A percentile compares a stretch with the other conserved stretches of the same genome.
phyloP scores from a whole-genome alignment of 2,329 filamentous ascomycete genomes.

The Aureobasidium sp. region DNA sequence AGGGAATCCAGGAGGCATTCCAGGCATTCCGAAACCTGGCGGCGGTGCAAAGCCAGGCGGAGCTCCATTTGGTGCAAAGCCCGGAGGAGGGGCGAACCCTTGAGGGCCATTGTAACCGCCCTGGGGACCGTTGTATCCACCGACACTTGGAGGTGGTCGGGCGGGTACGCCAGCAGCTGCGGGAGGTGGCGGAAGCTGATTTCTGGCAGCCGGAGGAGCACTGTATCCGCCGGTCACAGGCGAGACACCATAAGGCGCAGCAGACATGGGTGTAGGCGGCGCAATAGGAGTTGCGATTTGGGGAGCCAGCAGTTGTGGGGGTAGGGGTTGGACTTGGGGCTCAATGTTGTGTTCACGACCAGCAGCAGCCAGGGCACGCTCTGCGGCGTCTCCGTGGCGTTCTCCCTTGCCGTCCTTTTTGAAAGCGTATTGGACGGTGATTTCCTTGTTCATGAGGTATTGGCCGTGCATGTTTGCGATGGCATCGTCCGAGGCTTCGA shows the following conservation, averaged over 20 bases:
- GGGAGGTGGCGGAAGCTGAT: conserved; percentile 51
- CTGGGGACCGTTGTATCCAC: conserved; percentile 57
- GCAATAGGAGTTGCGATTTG: conserved; percentile 37
- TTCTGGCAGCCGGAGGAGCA: conserved; percentile 22
- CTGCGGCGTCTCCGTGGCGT: conserved; percentile 86
- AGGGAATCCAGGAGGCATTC: conserved; percentile 36
- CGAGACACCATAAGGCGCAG: conserved; percentile 20
- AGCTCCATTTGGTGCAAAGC: conserved; percentile 24
- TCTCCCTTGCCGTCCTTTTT: conserved; percentile 99
- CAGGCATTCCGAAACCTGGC: conserved; percentile 29
- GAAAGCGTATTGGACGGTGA: conserved; percentile 95
- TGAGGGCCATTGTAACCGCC: conserved; percentile 38
- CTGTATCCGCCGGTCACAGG: conserved; percentile 17
- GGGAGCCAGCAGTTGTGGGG: conserved; percentile 58
- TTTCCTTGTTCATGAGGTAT: conserved; percentile 93
- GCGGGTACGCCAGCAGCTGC: conserved; percentile 54
- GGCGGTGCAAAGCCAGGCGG: conserved; percentile 36
- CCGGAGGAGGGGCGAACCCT: conserved; percentile 32
- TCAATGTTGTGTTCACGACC: conserved; percentile 91
- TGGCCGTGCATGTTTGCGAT: conserved; percentile 91
- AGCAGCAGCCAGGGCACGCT: conserved; percentile 82
- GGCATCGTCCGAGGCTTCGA: conserved; percentile 87
- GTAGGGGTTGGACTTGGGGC: conserved; percentile 66
- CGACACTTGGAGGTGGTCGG: conserved; percentile 60
- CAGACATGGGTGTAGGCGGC: conserved; percentile 28